A percentile compares a stretch with the other conserved stretches of the same genome.
phyloP scores from a whole-genome alignment of 2,329 filamentous ascomycete species.

The Scedosporium dehoogii region DNA sequence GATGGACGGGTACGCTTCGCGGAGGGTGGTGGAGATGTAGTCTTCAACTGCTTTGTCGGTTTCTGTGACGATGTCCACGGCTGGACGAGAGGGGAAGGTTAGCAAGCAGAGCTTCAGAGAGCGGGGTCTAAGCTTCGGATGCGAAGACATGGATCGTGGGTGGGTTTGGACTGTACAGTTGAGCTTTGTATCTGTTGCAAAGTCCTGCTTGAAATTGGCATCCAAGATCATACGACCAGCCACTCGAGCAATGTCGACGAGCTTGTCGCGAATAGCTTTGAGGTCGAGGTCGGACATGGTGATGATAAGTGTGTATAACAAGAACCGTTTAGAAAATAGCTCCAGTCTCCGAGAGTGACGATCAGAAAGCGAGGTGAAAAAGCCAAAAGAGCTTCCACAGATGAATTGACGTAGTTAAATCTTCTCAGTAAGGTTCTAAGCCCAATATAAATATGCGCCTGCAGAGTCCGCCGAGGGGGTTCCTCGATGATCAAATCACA shows the following conservation, averaged over 20 bases:
- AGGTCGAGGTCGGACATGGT: conserved; percentile 48
- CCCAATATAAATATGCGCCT: background rate
- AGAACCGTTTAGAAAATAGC: background rate
- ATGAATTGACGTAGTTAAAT: background rate
- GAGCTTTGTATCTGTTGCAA: conserved; percentile 50
- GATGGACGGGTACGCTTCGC: conserved; percentile 41
- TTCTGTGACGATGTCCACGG: conserved; percentile 60
- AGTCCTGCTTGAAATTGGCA: conserved; percentile 45
- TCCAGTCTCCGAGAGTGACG: background rate
- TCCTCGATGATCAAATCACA: background rate
- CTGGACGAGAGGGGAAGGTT: conserved; percentile 23
- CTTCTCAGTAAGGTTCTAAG: background rate
- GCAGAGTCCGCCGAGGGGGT: too few species aligned
- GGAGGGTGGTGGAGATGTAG: conserved; percentile 46
- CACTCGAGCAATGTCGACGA: conserved; percentile 49
- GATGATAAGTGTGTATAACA: background rate
- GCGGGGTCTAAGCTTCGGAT: background rate
- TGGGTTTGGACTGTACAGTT: conserved; percentile 41
- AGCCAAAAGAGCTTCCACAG: background rate
- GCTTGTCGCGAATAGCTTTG: conserved; percentile 50
- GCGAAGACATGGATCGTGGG: background rate
- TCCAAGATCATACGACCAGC: conserved; percentile 55
- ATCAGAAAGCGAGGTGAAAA: background rate
- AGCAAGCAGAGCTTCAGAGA: background rate
- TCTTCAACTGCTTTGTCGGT: conserved; percentile 56